Conservation (phyloP, 257 asterid species). For the Forsythia suspensa region DNA sequence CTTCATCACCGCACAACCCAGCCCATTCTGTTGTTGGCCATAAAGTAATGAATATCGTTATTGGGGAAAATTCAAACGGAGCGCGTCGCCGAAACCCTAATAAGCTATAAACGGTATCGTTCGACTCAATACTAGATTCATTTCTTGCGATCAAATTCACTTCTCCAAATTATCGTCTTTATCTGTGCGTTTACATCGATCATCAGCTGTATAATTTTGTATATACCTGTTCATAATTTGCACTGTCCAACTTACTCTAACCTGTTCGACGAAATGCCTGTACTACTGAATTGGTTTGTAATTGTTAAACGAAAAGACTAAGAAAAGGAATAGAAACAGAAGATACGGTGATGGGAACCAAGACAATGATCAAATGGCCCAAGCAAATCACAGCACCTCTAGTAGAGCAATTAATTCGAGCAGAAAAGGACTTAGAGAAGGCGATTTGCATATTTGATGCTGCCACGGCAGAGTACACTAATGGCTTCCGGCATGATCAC, state of each 20-base stretch:
- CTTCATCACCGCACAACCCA: no score
- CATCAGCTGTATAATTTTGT: not conserved
- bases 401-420: slow-evolving; percentile 66
- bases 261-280: slow-evolving; percentile 49
- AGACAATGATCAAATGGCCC: slow-evolving; percentile 67
- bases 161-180: not conserved
- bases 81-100: not conserved
- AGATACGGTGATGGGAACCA: slow-evolving; percentile 41
- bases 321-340: not conserved
- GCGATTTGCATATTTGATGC: slow-evolving; percentile 76
- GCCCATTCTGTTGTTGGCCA: no score
- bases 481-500: slow-evolving; percentile 70
- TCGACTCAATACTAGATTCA: not conserved
- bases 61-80: no score
- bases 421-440: slow-evolving; percentile 78
- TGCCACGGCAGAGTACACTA: slow-evolving; percentile 82
- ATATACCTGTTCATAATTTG: no score
- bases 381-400: slow-evolving; percentile 66
- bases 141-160: not conserved
- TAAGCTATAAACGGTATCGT: no score
- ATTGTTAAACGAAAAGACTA: not conserved
- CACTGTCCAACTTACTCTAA: slow-evolving; percentile 8
- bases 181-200: not conserved
- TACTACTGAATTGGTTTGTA: not conserved
- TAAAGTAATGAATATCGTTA: no score